Evolutionary conservation across 495 filamentous ascomycete genomes (phyloP).

Genomic region (Xylaria flabelliformis): DNA sequence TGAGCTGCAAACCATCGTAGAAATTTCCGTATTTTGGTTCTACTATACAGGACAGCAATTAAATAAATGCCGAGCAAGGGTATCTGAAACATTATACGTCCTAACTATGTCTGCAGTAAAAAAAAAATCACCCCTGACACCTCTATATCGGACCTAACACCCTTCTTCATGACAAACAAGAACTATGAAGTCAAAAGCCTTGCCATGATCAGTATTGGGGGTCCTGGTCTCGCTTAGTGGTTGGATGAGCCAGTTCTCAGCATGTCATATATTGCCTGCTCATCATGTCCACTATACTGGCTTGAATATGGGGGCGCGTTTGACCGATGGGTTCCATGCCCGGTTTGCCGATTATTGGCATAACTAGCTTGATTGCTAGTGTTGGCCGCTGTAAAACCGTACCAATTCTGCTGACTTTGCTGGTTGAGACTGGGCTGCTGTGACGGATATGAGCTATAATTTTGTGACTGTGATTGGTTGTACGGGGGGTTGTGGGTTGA

Average conservation of each 20-base stretch:
- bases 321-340: constrained; percentile 33
- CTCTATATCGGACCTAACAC: constrained; percentile 6
- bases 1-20: neutral
- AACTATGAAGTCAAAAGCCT: neutral
- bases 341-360: constrained; percentile 29
- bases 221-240: constrained; percentile 26
- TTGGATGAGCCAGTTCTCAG: constrained; percentile 31
- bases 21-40: neutral
- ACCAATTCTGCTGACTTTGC: constrained; percentile 37
- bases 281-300: constrained; percentile 33
- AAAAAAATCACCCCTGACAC: neutral
- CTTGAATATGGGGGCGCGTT: constrained; percentile 30
- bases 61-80: constrained; percentile 10
- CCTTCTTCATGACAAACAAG: neutral
- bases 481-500: constrained; percentile 31
- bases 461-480: constrained; percentile 33
- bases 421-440: constrained; percentile 34
- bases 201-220: neutral
- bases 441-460: constrained; percentile 34
- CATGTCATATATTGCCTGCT: constrained; percentile 39
- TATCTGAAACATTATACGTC: neutral
- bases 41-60: neutral
- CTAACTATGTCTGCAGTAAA: neutral
- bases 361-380: constrained; percentile 33
- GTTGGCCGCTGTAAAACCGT: constrained; percentile 31